Percentiles rank a stretch among this genome's conserved stretches.
These are phyloP conservation scores for Sporothrix curviconia DNA, from an alignment of 2,329 filamentous ascomycete species.

Conservation along the genomic window DNA sequence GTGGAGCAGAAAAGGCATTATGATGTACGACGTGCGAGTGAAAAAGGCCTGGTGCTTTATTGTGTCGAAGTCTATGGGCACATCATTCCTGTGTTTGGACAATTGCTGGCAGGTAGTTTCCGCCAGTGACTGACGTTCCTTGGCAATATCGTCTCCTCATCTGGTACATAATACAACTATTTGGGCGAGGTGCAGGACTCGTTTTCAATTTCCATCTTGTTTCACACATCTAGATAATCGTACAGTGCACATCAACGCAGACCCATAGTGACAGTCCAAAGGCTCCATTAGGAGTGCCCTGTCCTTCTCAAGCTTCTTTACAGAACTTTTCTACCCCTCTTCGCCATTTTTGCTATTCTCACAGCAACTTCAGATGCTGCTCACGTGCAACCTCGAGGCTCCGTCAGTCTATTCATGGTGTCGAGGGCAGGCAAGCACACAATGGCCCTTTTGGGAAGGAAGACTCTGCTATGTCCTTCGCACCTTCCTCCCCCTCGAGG, in stretches of 20 bases:
- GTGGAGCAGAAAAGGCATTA: conserved; percentile 31
- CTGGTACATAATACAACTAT: too few relatives aligned
- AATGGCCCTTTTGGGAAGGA: conserved; percentile 8
- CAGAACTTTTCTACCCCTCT: background rate
- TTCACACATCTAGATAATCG: too few relatives aligned
- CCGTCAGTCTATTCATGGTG: background rate
- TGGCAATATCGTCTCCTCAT: too few relatives aligned
- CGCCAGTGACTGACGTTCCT: too few relatives aligned
- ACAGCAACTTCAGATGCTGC: background rate
- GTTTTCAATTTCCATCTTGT: too few relatives aligned
- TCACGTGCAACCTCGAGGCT: background rate
- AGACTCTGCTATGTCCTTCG: background rate
- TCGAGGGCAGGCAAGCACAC: background rate
- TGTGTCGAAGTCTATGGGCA: too few relatives aligned
- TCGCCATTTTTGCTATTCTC: background rate
- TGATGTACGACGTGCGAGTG: background rate
- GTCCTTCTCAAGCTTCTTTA: background rate
- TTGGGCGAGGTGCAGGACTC: too few relatives aligned
- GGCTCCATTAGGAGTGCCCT: background rate
- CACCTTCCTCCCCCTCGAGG: conserved; percentile 7
- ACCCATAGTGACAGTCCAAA: too few relatives aligned
- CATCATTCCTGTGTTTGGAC: too few relatives aligned
- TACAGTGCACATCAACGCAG: too few relatives aligned
- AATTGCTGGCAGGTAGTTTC: too few relatives aligned
- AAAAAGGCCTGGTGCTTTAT: too few relatives aligned